Evolutionary conservation across 2,329 filamentous ascomycete species (phyloP).

Genomic region (Drechslerella coelobrocha): DNA sequence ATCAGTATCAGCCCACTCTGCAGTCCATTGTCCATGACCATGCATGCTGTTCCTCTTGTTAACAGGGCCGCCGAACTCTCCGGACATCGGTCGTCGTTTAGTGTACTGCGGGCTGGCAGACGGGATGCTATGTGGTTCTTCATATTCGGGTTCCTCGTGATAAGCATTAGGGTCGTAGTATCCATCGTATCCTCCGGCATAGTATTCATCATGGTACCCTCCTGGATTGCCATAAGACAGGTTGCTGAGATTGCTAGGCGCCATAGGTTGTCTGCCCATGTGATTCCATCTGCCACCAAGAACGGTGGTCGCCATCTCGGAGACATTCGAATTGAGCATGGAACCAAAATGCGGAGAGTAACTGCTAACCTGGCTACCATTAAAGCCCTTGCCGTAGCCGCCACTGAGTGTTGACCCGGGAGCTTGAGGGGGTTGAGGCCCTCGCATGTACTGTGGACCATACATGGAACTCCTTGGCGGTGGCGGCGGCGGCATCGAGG

Average conservation of each 20-base stretch:
- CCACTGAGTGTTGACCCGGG: conserved; percentile 23
- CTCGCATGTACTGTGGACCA: conserved; percentile 21
- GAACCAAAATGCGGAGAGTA: conserved; percentile 42
- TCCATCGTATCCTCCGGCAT: conserved; percentile 30
- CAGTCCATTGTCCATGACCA: conserved; percentile 46
- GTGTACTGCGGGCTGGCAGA: conserved; percentile 47
- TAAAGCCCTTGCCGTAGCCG: conserved; percentile 32
- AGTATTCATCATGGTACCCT: conserved; percentile 38
- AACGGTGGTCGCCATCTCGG: conserved; percentile 39
- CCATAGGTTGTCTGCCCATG: conserved; percentile 20
- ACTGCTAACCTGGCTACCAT: conserved; percentile 29
- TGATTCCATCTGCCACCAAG: conserved; percentile 37
- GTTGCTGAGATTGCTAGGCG: conserved; percentile 44
- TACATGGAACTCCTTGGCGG: conserved; percentile 42
- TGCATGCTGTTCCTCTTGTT: conserved; percentile 44
- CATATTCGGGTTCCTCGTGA: conserved; percentile 42
- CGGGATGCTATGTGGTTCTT: conserved; percentile 41
- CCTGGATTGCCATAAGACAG: conserved; percentile 34
- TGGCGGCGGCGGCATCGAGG: conserved; percentile 8
- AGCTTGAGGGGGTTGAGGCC: conserved; percentile 10
- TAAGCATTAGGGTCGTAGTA: conserved; percentile 37
- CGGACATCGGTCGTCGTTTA: conserved; percentile 39
- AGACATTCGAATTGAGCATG: conserved; percentile 43
- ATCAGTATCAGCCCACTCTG: conserved; percentile 45
- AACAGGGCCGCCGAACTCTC: conserved; percentile 25